Percentiles rank a stretch among this genome's conserved stretches.
phyloP scores from a whole-genome alignment of 140 eudicot genomes.

The Cichorium intybus region DNA sequence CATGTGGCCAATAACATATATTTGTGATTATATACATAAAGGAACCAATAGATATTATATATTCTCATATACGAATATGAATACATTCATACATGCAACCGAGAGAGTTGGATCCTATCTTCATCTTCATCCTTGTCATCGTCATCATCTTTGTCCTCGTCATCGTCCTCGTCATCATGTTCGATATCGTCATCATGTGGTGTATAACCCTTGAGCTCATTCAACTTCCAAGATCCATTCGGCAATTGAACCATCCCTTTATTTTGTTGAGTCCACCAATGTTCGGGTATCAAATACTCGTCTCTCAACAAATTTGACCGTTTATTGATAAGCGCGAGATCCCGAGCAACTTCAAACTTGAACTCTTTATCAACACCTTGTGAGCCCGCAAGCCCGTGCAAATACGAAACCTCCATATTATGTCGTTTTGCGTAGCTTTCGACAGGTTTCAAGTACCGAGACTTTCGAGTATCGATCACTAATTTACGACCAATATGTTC shows the following conservation, averaged over 20 bases:
- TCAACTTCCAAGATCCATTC: slow-evolving; percentile 21
- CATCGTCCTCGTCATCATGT: background rate
- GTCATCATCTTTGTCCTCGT: background rate
- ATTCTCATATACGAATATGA: background rate
- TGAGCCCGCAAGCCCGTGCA: slow-evolving; percentile 31
- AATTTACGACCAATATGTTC: slow-evolving; percentile 13
- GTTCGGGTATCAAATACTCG: slow-evolving; percentile 21
- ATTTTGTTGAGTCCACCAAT: slow-evolving; percentile 31
- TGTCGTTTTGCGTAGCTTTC: slow-evolving; percentile 22
- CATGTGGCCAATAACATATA: background rate
- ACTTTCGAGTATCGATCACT: slow-evolving; percentile 11
- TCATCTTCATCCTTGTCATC: background rate
- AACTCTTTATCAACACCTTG: slow-evolving; percentile 16
- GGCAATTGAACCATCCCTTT: slow-evolving; percentile 24
- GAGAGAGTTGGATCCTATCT: background rate
- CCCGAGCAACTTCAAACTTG: slow-evolving; percentile 16
- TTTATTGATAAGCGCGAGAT: slow-evolving; percentile 26
- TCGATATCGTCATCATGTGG: background rate
- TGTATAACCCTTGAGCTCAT: slow-evolving; percentile 18
- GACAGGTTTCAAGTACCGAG: slow-evolving; percentile 8
- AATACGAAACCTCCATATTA: slow-evolving; percentile 28
- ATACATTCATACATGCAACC: background rate
- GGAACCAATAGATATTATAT: background rate
- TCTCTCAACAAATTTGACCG: slow-evolving; percentile 12
- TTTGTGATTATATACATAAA: background rate